These are phyloP conservation scores for Rhizopogon salebrosus DNA, from an alignment of 768 basidiomycete genomes.

Conservation along the genomic window DNA sequence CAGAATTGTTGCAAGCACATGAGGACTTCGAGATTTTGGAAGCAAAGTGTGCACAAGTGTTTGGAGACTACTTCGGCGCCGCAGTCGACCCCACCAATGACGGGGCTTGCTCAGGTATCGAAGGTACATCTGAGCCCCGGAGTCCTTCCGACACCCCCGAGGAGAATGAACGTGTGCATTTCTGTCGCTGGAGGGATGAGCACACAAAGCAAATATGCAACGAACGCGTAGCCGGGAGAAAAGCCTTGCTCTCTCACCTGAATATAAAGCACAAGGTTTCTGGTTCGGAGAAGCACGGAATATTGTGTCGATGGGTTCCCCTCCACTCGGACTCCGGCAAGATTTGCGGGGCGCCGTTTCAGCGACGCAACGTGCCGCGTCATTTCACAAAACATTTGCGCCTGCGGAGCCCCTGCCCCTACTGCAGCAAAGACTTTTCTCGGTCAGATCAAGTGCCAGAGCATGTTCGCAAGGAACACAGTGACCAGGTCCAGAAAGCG, in stretches of 20 bases:
- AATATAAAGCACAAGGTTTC: slow-evolving; percentile 6
- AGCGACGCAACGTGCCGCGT: slow-evolving; percentile 11
- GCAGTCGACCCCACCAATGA: not conserved
- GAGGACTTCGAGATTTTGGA: not conserved
- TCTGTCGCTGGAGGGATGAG: slow-evolving; percentile 7
- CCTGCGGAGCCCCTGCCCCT: slow-evolving; percentile 8
- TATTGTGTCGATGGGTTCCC: slow-evolving; percentile 9
- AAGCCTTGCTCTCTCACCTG: slow-evolving; percentile 15
- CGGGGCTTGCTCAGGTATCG: not conserved
- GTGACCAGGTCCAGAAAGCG: not conserved
- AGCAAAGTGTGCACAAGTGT: no score
- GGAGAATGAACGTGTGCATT: not conserved
- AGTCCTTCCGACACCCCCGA: slow-evolving; percentile 3
- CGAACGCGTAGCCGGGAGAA: not conserved
- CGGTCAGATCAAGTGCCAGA: slow-evolving; percentile 13
- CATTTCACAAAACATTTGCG: slow-evolving; percentile 17
- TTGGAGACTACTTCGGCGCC: no score
- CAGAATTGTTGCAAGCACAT: not conserved
- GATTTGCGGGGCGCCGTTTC: slow-evolving; percentile 1
- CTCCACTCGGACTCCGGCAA: not conserved
- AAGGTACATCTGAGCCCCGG: slow-evolving; percentile 1
- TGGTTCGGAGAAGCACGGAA: not conserved
- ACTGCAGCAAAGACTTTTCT: slow-evolving; percentile 17
- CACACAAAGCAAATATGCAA: not conserved
- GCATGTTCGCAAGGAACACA: slow-evolving; percentile 15